Evolutionary conservation across 768 basidiomycete genomes (phyloP).

Genomic region (Lentinula boryana): DNA sequence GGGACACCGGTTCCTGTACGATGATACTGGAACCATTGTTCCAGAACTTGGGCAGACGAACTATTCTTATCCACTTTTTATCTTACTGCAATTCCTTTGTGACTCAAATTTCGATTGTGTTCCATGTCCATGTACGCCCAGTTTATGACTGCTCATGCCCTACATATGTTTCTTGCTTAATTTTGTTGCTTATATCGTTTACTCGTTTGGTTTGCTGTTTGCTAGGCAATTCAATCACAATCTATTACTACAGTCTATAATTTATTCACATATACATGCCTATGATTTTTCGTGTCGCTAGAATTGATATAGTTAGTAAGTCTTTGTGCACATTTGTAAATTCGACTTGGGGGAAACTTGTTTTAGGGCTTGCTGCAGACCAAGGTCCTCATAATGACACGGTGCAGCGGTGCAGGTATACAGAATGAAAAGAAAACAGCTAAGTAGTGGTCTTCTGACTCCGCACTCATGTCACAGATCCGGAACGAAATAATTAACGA

Average conservation of each 20-base stretch:
- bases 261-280: not conserved
- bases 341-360: too few species aligned
- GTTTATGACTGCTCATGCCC: not conserved
- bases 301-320: too few species aligned
- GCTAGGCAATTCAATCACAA: not conserved
- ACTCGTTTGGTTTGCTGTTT: too few species aligned
- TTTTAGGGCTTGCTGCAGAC: too few species aligned
- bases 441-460: too few species aligned
- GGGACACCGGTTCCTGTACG: conserved; percentile 1
- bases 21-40: not conserved
- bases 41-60: not conserved
- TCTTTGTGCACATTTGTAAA: too few species aligned
- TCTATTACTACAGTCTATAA: not conserved
- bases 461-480: too few species aligned
- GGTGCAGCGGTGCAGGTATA: too few species aligned
- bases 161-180: not conserved
- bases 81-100: not conserved
- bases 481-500: not conserved
- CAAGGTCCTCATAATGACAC: too few species aligned
- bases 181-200: not conserved
- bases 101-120: not conserved
- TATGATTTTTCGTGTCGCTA: not conserved
- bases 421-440: too few species aligned
- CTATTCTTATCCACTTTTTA: not conserved
- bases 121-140: not conserved